Percentiles rank a stretch among this genome's conserved stretches.
phyloP scores from a whole-genome alignment of 768 basidiomycete species.

The Kwoniella bestiolae region DNA sequence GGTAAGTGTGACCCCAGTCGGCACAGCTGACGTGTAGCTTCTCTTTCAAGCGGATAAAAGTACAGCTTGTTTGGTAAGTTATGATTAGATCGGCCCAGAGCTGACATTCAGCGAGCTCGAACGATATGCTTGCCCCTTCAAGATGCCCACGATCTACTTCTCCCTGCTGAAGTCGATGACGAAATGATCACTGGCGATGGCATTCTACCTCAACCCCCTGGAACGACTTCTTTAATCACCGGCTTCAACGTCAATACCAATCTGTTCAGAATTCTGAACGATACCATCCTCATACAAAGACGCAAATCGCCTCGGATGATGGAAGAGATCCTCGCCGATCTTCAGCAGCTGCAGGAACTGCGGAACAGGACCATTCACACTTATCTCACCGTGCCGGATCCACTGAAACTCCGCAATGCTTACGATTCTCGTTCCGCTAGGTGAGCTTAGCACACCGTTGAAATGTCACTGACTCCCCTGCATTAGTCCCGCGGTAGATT shows the following conservation, averaged over 20 bases:
- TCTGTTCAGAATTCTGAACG: constrained; percentile 47
- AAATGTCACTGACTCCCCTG: neutral
- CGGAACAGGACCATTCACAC: constrained; percentile 39
- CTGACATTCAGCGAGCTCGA: constrained; percentile 36
- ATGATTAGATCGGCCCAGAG: neutral
- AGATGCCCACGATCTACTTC: constrained; percentile 60
- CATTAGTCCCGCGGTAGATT: constrained; percentile 37
- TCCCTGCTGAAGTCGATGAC: constrained; percentile 53
- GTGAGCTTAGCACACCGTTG: constrained; percentile 17
- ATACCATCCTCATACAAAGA: constrained; percentile 41
- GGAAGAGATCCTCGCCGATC: constrained; percentile 41
- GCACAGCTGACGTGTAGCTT: constrained; percentile 69
- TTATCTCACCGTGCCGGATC: constrained; percentile 31
- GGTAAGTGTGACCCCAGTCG: constrained; percentile 18
- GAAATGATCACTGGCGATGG: constrained; percentile 47
- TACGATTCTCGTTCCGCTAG: constrained; percentile 33
- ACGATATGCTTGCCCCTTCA: constrained; percentile 66
- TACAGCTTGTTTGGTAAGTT: constrained; percentile 39
- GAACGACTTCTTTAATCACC: constrained; percentile 42
- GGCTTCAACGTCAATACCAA: constrained; percentile 51
- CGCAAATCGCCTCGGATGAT: constrained; percentile 38
- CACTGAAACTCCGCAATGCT: constrained; percentile 32
- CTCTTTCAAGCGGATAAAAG: constrained; percentile 88
- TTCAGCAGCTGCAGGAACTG: constrained; percentile 40
- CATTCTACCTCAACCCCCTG: constrained; percentile 40